Conservation (phyloP, 805 yeast species). For the Ogataea trehalophila region DNA sequence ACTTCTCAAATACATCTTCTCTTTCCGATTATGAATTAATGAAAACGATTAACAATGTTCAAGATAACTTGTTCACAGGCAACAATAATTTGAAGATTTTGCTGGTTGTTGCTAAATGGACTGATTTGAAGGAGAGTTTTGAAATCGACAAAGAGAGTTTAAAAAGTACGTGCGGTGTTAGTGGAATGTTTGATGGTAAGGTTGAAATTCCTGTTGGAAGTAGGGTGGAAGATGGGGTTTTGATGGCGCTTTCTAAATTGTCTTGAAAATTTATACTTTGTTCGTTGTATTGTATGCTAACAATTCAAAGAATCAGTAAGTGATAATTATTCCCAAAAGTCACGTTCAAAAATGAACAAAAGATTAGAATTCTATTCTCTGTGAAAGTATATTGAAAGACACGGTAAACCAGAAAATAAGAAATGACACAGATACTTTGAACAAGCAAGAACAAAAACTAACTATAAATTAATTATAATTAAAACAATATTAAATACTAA, state of each 20-base stretch:
- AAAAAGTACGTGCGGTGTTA: conserved; percentile 48
- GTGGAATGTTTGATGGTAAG: conserved; percentile 67
- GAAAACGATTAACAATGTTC: conserved; percentile 3
- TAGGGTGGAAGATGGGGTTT: conserved; percentile 65
- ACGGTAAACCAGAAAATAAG: neutral
- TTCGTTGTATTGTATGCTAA: no score
- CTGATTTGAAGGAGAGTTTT: conserved; percentile 51
- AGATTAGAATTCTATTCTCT: neutral
- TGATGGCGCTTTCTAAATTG: conserved; percentile 49
- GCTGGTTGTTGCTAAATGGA: conserved; percentile 60
- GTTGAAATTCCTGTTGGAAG: conserved; percentile 46
- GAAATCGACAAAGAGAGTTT: conserved; percentile 42
- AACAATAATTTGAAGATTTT: conserved; percentile 31
- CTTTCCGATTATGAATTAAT: neutral
- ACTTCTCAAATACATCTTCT: conserved; percentile 34
- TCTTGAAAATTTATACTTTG: neutral
- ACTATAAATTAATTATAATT: no score
- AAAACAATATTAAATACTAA: neutral
- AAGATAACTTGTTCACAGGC: no score
- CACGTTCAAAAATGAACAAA: neutral
- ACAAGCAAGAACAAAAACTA: neutral
- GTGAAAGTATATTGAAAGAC: neutral
- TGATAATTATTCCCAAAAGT: no score
- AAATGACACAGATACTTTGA: neutral
- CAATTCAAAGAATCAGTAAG: no score